Evolutionary conservation across 176 grass and related monocot genomes (phyloP).

Genomic region (Typha latifolia): DNA sequence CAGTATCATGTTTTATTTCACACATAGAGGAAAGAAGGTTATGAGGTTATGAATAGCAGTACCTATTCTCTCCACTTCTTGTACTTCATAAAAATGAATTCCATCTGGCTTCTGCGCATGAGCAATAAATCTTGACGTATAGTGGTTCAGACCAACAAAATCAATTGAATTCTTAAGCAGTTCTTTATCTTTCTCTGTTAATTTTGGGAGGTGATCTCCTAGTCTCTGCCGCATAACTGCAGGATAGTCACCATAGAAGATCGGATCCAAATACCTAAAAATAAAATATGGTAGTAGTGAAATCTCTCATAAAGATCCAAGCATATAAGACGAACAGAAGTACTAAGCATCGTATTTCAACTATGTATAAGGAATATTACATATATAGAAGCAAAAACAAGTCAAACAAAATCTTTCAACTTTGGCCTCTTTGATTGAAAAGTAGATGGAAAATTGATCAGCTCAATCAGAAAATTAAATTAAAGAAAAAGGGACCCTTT

Average conservation of each 20-base stretch:
- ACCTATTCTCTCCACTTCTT: conserved; percentile 69
- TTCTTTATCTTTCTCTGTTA: conserved; percentile 80
- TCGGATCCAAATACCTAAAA: conserved; percentile 82
- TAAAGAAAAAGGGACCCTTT: too few species aligned
- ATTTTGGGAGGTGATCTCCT: conserved; percentile 73
- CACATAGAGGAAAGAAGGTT: too few species aligned
- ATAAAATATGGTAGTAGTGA: conserved; percentile 2
- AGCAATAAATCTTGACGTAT: conserved; percentile 81
- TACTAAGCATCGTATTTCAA: too few species aligned
- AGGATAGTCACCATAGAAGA: conserved; percentile 92
- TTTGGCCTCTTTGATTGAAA: too few species aligned
- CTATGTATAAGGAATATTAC: too few species aligned
- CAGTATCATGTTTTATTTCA: too few species aligned
- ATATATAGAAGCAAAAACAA: too few species aligned
- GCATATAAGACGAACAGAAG: neutral
- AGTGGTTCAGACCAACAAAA: conserved; percentile 95
- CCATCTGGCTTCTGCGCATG: conserved; percentile 27
- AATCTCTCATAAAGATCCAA: neutral
- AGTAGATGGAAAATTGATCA: too few species aligned
- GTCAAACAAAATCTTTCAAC: too few species aligned
- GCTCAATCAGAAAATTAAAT: too few species aligned
- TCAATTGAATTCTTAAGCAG: conserved; percentile 78
- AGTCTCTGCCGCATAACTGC: conserved; percentile 69
- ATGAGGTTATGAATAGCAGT: neutral
- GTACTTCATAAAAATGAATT: conserved; percentile 59